phyloP scores from a whole-genome alignment of 2,329 filamentous ascomycete genomes.

The Fusarium albidum region DNA sequence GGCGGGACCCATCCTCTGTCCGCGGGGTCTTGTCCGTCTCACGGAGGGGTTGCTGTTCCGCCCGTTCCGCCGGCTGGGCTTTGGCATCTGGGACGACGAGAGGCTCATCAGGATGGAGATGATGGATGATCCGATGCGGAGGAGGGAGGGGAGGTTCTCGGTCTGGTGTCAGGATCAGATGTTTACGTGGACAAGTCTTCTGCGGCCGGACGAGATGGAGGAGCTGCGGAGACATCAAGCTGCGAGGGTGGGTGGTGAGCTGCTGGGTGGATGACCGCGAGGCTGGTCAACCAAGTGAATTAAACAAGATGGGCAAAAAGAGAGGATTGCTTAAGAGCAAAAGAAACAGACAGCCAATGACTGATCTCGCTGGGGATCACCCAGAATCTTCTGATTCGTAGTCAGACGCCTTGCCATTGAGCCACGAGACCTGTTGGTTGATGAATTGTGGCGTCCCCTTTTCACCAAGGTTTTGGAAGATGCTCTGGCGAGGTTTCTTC shows the following conservation, averaged over 20 bases:
- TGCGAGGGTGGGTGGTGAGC: no score
- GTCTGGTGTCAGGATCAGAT: conserved; percentile 24
- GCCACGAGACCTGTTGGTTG: background rate
- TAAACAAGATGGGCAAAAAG: no score
- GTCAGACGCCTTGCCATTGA: conserved; percentile 28
- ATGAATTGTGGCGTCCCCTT: no score
- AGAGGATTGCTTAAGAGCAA: no score
- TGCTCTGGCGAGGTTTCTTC: no score
- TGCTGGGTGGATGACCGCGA: no score
- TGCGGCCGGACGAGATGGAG: conserved; percentile 5
- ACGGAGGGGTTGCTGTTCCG: conserved; percentile 20
- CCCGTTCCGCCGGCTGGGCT: conserved; percentile 18
- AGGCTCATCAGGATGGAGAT: conserved; percentile 23
- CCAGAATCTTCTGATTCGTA: conserved; percentile 36
- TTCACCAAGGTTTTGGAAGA: no score
- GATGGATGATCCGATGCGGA: conserved; percentile 15
- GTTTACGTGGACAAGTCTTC: conserved; percentile 29
- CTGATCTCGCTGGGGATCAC: no score
- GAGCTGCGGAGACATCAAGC: conserved; percentile 11
- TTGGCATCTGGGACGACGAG: conserved; percentile 26
- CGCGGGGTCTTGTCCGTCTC: background rate
- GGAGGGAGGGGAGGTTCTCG: conserved; percentile 4
- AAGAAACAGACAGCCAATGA: no score
- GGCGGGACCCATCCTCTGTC: conserved; percentile 7
- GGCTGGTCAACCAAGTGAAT: no score